Evolutionary conservation across 306 rosid species (phyloP).

Genomic region (Sphenostylis stenocarpa): DNA sequence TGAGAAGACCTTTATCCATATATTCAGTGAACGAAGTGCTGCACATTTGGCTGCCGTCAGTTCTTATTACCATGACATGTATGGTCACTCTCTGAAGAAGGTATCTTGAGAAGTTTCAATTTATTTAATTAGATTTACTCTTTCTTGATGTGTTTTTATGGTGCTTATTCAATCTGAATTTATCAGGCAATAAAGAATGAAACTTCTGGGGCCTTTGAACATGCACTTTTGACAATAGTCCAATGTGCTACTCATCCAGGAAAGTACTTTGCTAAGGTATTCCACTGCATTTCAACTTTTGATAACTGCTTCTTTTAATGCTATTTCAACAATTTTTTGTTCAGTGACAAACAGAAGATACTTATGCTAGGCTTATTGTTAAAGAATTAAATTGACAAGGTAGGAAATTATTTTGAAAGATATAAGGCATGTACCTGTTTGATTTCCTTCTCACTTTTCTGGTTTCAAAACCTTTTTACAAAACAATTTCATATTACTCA

Average conservation of each 20-base stretch:
- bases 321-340: not conserved
- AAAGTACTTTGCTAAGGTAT: slow-evolving; percentile 73
- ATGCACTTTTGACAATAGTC: slow-evolving; percentile 65
- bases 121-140: not conserved
- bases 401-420: not conserved
- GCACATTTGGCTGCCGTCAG: slow-evolving; percentile 67
- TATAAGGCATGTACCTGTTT: not conserved
- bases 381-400: not conserved
- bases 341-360: not conserved
- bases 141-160: slow-evolving; percentile 3
- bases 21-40: slow-evolving; percentile 64
- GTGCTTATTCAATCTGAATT: slow-evolving; percentile 29
- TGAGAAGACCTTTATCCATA: slow-evolving; percentile 54
- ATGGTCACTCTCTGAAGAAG: slow-evolving; percentile 64
- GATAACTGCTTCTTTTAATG: slow-evolving; percentile 9
- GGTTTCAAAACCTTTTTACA: not conserved
- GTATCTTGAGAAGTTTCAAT: slow-evolving; percentile 34
- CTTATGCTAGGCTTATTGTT: not conserved
- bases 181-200: slow-evolving; percentile 67
- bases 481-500: not conserved
- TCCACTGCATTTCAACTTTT: slow-evolving; percentile 18
- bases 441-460: not conserved
- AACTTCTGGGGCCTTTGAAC: slow-evolving; percentile 63
- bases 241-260: slow-evolving; percentile 68
- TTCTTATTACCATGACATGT: slow-evolving; percentile 47